Evolutionary conservation across 225 moss, liverwort and hornwort genomes (phyloP), one percentile per base, ranked within the genome.

Genomic region (Polytrichum formosum): DNA sequence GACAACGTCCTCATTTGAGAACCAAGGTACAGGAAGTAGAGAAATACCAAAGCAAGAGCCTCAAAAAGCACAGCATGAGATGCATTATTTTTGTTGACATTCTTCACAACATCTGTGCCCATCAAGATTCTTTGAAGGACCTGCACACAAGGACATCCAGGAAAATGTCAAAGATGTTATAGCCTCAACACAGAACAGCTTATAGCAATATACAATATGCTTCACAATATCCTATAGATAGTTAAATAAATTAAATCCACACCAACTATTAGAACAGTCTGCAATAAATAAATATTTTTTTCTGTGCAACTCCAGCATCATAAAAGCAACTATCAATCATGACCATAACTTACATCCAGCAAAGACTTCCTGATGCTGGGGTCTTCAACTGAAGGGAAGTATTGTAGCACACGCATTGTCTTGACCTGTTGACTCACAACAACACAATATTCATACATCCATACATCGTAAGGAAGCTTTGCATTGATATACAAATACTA

Each of bases 11-110:
- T 46, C 46, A 46, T 46, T 46, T 46, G 46, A 13, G 16, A 16
- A 46, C 46, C 46, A 13, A 13, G 37, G 9, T 2, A 10, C 37
- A 37, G 33, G 65, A 73, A 55, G 61, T 72, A 60, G 31, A 30
- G 65, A 75, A 72, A 28, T 90, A 95, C 93, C 91, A 96, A 75
- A 13, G 96, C 90, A 75, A 96, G 91, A 25, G 93, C 93, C 77
- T 96, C 96, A 79, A 96, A 96, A 54, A 96, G 90, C 70, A 96
- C 96, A 70, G 96, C 96, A 85, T 96, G 96, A 64, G 96, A 96
- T 56, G 96, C 92, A 88, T 96, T 96, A 64, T 96, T 96, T 80
- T 96, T 96, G 81, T 96, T 96, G 64, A 96, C 96, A 70, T 93
- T 96, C 79, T 96, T 96, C 56, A 93, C 96, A 28, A 93, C 96